Evolutionary conservation across 495 filamentous ascomycete species (phyloP).

Genomic region (Neurospora hispaniola): DNA sequence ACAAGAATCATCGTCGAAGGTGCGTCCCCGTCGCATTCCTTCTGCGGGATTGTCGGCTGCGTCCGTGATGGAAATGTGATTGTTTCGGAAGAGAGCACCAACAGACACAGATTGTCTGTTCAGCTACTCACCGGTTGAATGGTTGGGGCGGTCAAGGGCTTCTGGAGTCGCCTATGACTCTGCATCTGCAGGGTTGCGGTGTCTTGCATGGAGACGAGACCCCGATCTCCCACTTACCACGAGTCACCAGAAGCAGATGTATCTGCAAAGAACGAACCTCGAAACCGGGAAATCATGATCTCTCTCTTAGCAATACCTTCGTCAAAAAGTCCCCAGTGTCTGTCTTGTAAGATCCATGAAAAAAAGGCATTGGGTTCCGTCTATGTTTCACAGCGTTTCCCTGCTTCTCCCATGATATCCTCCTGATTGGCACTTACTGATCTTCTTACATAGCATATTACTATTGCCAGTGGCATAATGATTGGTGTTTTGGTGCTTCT

Average conservation of each 20-base stretch:
- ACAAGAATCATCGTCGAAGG: background rate
- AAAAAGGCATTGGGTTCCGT: background rate
- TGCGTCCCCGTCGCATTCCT: background rate
- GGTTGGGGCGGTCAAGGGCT: background rate
- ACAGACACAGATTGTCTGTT: background rate
- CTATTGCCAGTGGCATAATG: background rate
- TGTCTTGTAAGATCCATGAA: conserved; percentile 1
- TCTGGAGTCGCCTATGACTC: background rate
- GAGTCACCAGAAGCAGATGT: background rate
- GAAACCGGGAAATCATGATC: background rate
- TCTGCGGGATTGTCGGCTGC: background rate
- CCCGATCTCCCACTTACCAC: background rate
- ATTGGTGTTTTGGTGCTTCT: background rate
- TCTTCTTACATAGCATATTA: background rate
- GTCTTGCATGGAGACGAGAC: background rate
- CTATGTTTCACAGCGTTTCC: conserved; percentile 5
- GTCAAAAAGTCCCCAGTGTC: background rate
- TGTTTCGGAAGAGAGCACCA: background rate
- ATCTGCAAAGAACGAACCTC: background rate
- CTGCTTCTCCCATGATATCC: background rate
- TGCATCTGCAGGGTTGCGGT: background rate
- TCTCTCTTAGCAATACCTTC: background rate
- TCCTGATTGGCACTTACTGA: conserved; percentile 1
- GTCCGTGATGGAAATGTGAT: background rate
- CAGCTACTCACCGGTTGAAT: background rate